Conservation (phyloP, 169 alveolate genomes). For the Plasmodium chabaudi region DNA sequence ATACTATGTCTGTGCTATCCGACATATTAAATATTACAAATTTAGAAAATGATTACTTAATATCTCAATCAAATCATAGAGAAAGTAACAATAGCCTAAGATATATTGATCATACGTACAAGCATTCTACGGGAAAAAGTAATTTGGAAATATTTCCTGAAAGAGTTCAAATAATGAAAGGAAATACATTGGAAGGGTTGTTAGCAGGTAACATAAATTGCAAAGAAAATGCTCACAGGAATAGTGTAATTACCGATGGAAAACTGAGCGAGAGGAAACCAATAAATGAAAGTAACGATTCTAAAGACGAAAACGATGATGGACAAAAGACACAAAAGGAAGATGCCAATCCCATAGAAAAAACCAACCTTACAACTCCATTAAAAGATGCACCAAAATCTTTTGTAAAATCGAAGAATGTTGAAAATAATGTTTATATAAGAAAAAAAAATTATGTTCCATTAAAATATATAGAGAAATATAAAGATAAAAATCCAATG, state of each 20-base stretch:
- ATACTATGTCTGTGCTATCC: slow-evolving; percentile 1
- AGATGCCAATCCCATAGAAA: background rate
- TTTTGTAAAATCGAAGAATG: slow-evolving; percentile 5
- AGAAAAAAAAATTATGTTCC: background rate
- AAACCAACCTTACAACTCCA: background rate
- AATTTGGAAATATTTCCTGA: background rate
- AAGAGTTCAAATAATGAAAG: background rate
- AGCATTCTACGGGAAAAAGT: background rate
- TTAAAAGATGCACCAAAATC: background rate
- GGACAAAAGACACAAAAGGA: slow-evolving; percentile 18
- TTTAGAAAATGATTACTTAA: slow-evolving; percentile 18
- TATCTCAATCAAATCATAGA: background rate
- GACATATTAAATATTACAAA: background rate
- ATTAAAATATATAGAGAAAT: background rate
- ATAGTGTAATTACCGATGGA: background rate
- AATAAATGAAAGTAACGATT: background rate
- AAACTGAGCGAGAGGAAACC: background rate
- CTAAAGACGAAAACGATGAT: background rate
- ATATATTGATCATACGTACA: background rate
- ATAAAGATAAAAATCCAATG: background rate
- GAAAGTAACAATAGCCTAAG: background rate
- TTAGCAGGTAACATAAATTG: no score
- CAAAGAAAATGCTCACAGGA: background rate
- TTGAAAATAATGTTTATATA: background rate
- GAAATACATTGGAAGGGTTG: no score